These are phyloP conservation scores for Amphirosellinia nigrospora DNA, from an alignment of 495 filamentous ascomycete genomes.

Conservation along the genomic window DNA sequence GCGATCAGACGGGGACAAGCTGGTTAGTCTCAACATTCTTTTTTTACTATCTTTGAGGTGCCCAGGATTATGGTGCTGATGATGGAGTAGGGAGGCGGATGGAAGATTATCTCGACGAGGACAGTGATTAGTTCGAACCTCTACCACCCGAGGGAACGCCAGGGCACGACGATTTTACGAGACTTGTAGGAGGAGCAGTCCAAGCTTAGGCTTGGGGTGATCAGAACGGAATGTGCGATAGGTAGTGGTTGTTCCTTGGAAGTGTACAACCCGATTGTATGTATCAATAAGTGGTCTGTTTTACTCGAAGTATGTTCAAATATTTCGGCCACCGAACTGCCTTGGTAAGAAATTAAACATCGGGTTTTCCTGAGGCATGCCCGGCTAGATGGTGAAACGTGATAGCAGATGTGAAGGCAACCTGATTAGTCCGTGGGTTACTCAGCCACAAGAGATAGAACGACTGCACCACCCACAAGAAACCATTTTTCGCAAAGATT, in stretches of 20 bases:
- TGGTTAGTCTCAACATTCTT: neutral
- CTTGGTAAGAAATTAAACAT: conserved; percentile 6
- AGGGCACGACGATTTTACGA: neutral
- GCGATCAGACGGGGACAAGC: neutral
- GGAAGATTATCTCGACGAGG: neutral
- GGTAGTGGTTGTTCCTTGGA: neutral
- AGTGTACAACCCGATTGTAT: neutral
- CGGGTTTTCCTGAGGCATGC: conserved; percentile 7
- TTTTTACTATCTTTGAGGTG: neutral
- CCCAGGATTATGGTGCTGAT: neutral
- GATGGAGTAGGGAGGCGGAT: conserved; percentile 6
- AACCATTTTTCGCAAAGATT: neutral
- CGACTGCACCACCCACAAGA: neutral
- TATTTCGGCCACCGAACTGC: neutral
- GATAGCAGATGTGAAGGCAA: neutral
- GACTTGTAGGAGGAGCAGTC: neutral
- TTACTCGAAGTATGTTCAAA: neutral
- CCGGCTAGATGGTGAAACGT: conserved; percentile 11
- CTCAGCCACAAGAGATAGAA: conserved; percentile 11
- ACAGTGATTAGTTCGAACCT: neutral
- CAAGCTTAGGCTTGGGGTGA: neutral
- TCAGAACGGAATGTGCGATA: neutral
- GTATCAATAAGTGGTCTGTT: neutral
- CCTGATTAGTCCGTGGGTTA: neutral
- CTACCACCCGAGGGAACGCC: neutral